phyloP scores from a whole-genome alignment of 139 green algal species.

The Edaphochlamys debaryana region DNA sequence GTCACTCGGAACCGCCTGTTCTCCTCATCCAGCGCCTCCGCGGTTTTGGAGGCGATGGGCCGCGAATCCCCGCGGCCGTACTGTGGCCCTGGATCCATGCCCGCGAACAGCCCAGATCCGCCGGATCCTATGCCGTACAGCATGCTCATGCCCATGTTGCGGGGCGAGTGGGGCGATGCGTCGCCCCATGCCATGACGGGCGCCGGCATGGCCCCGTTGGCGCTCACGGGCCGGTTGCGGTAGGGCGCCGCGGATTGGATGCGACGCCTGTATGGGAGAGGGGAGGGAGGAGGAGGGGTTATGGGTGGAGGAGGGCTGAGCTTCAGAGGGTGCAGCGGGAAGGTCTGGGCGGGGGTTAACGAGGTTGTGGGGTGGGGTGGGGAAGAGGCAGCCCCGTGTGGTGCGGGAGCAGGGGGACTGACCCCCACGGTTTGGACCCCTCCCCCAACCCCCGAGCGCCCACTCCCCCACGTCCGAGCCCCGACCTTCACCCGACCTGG shows the following conservation, averaged over 20 bases:
- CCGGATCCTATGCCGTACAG: not conserved
- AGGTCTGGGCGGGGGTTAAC: too few species aligned
- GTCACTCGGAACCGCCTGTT: constrained; percentile 4
- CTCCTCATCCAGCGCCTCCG: constrained; percentile 28
- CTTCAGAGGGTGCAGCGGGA: too few species aligned
- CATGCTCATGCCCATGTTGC: too few species aligned
- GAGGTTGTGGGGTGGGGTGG: too few species aligned
- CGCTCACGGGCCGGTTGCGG: not conserved
- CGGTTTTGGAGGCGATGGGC: not conserved
- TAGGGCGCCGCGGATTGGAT: constrained; percentile 30
- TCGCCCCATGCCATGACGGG: not conserved
- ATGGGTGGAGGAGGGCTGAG: too few species aligned
- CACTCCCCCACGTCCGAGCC: too few species aligned
- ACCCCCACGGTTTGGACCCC: too few species aligned
- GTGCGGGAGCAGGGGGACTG: too few species aligned
- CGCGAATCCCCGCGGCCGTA: not conserved
- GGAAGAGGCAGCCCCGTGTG: too few species aligned
- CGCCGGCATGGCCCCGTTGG: not conserved
- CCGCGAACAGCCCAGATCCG: constrained; percentile 13
- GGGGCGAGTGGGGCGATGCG: not conserved
- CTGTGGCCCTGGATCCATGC: constrained; percentile 7
- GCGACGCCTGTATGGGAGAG: not conserved
- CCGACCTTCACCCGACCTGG: too few species aligned
- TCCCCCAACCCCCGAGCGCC: too few species aligned
- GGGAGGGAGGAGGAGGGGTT: not conserved